Base-by-base conservation (phyloP, 345 rosid genomes). In the Populus davidiana region DNA sequence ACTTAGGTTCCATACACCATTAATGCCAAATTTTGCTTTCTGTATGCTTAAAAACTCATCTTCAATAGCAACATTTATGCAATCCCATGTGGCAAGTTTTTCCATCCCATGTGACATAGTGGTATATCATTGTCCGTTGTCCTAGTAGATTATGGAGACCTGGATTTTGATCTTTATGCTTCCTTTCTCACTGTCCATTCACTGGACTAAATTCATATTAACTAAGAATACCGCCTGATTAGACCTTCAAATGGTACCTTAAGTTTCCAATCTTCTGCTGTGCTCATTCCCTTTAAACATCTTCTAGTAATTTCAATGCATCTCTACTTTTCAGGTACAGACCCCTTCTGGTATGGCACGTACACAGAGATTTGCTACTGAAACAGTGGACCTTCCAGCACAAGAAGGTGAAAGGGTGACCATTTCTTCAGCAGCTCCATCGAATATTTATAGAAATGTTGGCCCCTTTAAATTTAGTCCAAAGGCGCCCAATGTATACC, bases 381-480 rank as follows among this genome's bases (percentile, higher is more conserved):
- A 90, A 86, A 92, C 95, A 39, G 95, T 87, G 67, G 93, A 91
- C 38, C 96, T 93, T 68, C 98, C 98, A 69, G 96, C 98, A n/a
- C 97, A 92, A 83, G 92, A 90, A 81, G 94, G 97, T 79, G 96
- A 96, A 86, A 91, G 98, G 80, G 97, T 92, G 75, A 93, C 99
- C 54, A 81, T 93, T 87, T 86, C 90, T 79, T 93, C 93, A 61
- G 94, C 98, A 79, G 92, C 96, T 72, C 98, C 98, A 75, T 83
- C 89, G 41, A 83, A 84, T 84, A 85, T 88, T 76, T 92, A 88
- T 69, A 88, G 94, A 83, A 91, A 87, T 78, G 86, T 91, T 17
- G 99, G 98, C 20, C 99, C 96, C 29, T 87, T 96, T 72, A 90
- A 89, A 66, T 90, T 96, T 78, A 87, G 78, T 79, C 91, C 98